These are phyloP conservation scores for Dactylis glomerata DNA, from an alignment of 176 grass and related monocot species.

Conservation along the genomic window DNA sequence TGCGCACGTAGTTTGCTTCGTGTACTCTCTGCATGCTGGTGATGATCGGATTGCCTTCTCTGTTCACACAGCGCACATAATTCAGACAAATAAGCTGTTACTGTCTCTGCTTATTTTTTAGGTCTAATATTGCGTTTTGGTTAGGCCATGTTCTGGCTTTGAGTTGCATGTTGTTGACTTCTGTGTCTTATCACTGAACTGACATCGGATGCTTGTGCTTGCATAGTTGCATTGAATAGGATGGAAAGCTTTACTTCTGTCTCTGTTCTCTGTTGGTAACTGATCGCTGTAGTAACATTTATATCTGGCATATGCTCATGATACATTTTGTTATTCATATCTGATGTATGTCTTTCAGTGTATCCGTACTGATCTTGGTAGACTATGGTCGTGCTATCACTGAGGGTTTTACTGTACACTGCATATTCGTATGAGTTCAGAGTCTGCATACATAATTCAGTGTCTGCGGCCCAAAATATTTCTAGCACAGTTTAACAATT, in stretches of 20 bases:
- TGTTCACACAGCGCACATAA: constrained; percentile 19
- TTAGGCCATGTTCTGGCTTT: constrained; percentile 7
- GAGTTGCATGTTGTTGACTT: constrained; percentile 37
- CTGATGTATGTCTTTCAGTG: constrained; percentile 17
- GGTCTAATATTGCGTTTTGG: not conserved
- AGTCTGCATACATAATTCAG: not conserved
- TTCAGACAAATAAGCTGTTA: not conserved
- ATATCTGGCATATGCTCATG: not conserved
- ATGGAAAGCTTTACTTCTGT: not conserved
- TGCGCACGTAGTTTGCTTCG: constrained; percentile 20
- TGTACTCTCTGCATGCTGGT: constrained; percentile 25
- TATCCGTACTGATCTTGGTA: constrained; percentile 13
- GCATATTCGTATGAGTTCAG: not conserved
- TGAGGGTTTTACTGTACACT: constrained; percentile 9
- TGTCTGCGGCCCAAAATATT: not conserved
- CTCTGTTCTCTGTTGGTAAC: constrained; percentile 31
- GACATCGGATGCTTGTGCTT: constrained; percentile 25
- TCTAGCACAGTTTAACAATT: not conserved
- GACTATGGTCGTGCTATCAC: not conserved
- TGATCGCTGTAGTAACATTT: constrained; percentile 14
- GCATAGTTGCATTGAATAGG: not conserved
- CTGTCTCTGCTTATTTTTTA: constrained; percentile 33
- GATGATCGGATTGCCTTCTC: constrained; percentile 13
- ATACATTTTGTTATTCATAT: not conserved
- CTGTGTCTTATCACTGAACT: constrained; percentile 3